Evolutionary conservation across 2,329 filamentous ascomycete genomes (phyloP).

Genomic region (Botrytis aclada): DNA sequence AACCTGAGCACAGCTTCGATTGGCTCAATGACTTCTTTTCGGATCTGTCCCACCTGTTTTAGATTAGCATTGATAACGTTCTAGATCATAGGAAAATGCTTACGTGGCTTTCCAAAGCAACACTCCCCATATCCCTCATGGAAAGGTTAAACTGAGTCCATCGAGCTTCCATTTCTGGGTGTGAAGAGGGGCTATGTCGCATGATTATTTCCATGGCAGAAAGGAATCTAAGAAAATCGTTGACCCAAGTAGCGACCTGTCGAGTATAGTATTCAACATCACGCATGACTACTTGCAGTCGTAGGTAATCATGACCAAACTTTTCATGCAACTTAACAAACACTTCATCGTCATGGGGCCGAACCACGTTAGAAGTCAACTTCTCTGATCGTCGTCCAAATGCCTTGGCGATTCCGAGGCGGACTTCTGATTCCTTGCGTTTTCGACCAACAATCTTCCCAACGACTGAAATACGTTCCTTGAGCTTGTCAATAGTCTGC

Average conservation of each 20-base stretch:
- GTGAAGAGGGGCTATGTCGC: constrained; percentile 69
- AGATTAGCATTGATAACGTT: constrained; percentile 21
- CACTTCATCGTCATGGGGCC: constrained; percentile 68
- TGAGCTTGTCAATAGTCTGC: constrained; percentile 89
- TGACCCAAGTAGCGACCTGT: constrained; percentile 75
- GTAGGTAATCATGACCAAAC: constrained; percentile 89
- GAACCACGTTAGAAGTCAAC: constrained; percentile 67
- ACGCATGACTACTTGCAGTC: constrained; percentile 78
- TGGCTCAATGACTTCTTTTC: constrained; percentile 80
- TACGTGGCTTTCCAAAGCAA: constrained; percentile 82
- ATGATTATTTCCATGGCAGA: constrained; percentile 81
- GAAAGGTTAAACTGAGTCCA: constrained; percentile 90
- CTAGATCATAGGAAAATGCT: constrained; percentile 38
- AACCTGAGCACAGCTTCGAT: constrained; percentile 75
- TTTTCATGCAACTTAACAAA: constrained; percentile 80
- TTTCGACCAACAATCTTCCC: constrained; percentile 82
- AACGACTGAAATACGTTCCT: constrained; percentile 90
- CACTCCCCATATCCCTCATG: constrained; percentile 79
- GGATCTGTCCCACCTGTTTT: constrained; percentile 58
- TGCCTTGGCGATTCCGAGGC: constrained; percentile 79
- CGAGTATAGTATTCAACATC: constrained; percentile 92
- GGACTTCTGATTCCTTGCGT: constrained; percentile 83
- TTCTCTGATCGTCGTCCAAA: constrained; percentile 68
- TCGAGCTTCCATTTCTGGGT: constrained; percentile 86
- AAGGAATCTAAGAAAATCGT: constrained; percentile 76